Conservation (phyloP, 2,329 filamentous ascomycete genomes). For the Byssochlamys sp. region DNA sequence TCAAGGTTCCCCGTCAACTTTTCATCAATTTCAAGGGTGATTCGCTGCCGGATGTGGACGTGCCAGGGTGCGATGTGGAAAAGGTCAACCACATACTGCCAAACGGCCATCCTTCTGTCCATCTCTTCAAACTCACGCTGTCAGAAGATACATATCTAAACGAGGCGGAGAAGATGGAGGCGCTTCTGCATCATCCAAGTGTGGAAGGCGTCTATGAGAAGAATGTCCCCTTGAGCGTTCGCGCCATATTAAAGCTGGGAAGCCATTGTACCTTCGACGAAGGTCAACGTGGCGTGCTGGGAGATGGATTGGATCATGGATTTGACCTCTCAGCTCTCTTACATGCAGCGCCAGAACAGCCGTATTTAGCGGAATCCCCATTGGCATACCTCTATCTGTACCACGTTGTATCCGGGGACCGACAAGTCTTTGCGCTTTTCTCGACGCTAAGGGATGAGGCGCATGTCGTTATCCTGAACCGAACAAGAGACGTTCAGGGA, state of each 20-base stretch:
- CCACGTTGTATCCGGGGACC: slow-evolving; percentile 80
- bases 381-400: slow-evolving; percentile 86
- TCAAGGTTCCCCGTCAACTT: slow-evolving; percentile 79
- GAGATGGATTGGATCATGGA: slow-evolving; percentile 82
- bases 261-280: slow-evolving; percentile 91
- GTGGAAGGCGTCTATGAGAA: slow-evolving; percentile 97
- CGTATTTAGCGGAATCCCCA: slow-evolving; percentile 65
- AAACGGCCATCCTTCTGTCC: slow-evolving; percentile 85
- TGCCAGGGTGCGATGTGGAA: slow-evolving; percentile 77
- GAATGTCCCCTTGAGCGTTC: slow-evolving; percentile 74
- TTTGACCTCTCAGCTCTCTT: slow-evolving; percentile 76
- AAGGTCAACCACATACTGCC: slow-evolving; percentile 89
- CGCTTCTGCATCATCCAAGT: slow-evolving; percentile 81
- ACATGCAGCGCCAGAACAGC: slow-evolving; percentile 54
- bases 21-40: slow-evolving; percentile 85
- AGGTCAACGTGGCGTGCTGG: slow-evolving; percentile 76
- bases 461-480: slow-evolving; percentile 79
- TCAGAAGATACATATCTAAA: slow-evolving; percentile 78
- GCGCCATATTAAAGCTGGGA: slow-evolving; percentile 80
- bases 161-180: slow-evolving; percentile 70
- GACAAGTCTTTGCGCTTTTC: slow-evolving; percentile 88
- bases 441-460: slow-evolving; percentile 72
- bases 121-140: slow-evolving; percentile 89
- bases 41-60: slow-evolving; percentile 77
- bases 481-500: slow-evolving; percentile 68